Percentiles rank a stretch among this genome's conserved stretches.
These are phyloP conservation scores for Nematodospora valgi DNA, from an alignment of 805 yeast species.

Conservation along the genomic window DNA sequence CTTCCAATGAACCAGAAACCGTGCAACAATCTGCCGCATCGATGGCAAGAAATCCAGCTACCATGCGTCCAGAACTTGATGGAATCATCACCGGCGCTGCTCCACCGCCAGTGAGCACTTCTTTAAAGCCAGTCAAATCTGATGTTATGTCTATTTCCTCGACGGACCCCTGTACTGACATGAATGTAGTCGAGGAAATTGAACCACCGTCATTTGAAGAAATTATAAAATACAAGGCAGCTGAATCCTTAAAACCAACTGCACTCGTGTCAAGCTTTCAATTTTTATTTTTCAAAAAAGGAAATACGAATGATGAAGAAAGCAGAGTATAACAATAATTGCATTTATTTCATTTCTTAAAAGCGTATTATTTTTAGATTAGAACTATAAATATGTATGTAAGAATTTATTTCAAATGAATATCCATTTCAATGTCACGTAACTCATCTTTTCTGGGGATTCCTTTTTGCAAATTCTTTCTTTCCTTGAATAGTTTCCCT, in stretches of 20 bases:
- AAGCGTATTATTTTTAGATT: no score
- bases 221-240: conserved; percentile 22
- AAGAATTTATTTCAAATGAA: conserved; percentile 11
- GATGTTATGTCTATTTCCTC: conserved; percentile 19
- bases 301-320: conserved; percentile 1
- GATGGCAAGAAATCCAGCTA: conserved; percentile 38
- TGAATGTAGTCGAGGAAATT: conserved; percentile 27
- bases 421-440: conserved; percentile 23
- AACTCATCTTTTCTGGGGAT: conserved; percentile 5
- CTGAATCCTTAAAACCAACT: conserved; percentile 14
- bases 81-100: conserved; percentile 1
- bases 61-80: conserved; percentile 23
- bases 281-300: neutral
- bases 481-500: conserved; percentile 45
- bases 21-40: conserved; percentile 34
- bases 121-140: conserved; percentile 20
- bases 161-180: conserved; percentile 11
- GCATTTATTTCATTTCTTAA: no score
- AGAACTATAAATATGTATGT: neutral
- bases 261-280: neutral
- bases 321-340: neutral
- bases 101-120: neutral
- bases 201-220: conserved; percentile 33
- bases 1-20: neutral
- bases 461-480: conserved; percentile 13